Evolutionary conservation across 805 yeast species (phyloP), one percentile per base, ranked within the genome.

Genomic region (Isabelozyma rhagii): DNA sequence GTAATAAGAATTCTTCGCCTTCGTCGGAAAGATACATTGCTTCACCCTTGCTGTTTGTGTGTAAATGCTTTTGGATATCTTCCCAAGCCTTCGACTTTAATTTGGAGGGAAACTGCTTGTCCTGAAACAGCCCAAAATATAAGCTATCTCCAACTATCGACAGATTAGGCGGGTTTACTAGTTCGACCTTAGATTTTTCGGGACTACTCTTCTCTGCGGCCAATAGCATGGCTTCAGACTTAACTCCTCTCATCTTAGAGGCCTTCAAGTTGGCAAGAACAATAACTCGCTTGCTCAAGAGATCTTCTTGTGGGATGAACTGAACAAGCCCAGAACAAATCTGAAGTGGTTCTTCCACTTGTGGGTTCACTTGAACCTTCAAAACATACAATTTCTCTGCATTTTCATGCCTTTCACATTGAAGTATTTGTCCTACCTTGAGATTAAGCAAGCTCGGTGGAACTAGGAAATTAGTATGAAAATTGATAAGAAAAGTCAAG

Each of bases 381-480:
- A 86, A 82, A 1, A 84, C 84, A 53, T 79, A 84, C 42, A 85
- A 66, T 49, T 72, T 77, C 45, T 82, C 85, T 4, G 89, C 87
- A 55, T 80, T 67, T 25, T 78, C 81, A 58, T 84, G 89, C 15
- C 54, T 59, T 31, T 61, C 59, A 45, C 83, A 75, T 13, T 75
- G 64, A 9, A 67, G 56, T 15, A 83, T 79, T 29, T 62, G 58
- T 0, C 87, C 90, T 7, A 81, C 78, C 58, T 72, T 69, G 9
- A 68, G 53, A 46, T 53, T 50, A n/a, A 62, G 52, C 21, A 55
- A 44, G 25, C 55, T 54, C 8, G 68, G 67, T 4, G 61, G 53
- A 41, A 27, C 55, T 50, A 40, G 13, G 29, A 13, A 8, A 13
- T 39, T 14, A 39, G 21, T 39, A 17, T 8, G 9, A 3, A 39